These are phyloP conservation scores for Candida odintsovae DNA, from an alignment of 805 yeast genomes.

Conservation along the genomic window DNA sequence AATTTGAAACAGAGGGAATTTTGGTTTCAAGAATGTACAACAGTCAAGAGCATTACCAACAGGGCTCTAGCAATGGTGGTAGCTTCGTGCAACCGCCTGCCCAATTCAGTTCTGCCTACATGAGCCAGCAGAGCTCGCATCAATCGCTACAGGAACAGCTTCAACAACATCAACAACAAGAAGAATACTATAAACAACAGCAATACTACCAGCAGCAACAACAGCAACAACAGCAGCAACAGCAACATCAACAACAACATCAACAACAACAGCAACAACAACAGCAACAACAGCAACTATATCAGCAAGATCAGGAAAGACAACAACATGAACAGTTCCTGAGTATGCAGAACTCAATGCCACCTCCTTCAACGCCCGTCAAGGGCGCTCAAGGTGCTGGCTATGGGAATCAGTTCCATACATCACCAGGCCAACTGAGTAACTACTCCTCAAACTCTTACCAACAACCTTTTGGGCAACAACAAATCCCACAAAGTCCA, in stretches of 20 bases:
- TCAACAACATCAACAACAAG: conserved; percentile 28
- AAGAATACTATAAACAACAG: conserved; percentile 27
- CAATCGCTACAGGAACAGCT: conserved; percentile 34
- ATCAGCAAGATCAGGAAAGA: conserved; percentile 20
- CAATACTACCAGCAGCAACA: conserved; percentile 27
- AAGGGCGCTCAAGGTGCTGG: conserved; percentile 16
- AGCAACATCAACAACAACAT: conserved; percentile 15
- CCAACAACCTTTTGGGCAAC: conserved; percentile 11
- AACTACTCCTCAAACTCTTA: conserved; percentile 8
- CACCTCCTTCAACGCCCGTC: conserved; percentile 22
- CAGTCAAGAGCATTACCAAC: conserved; percentile 6
- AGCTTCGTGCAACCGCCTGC: conserved; percentile 29
- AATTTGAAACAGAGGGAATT: conserved; percentile 1
- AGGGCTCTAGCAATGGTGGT: conserved; percentile 13
- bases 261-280: conserved; percentile 16
- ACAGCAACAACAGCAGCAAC: conserved; percentile 22
- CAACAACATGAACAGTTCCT: conserved; percentile 21
- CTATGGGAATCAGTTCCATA: conserved; percentile 11
- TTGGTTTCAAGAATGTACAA: not conserved
- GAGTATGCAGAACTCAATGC: conserved; percentile 24
- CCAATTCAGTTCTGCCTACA: conserved; percentile 29
- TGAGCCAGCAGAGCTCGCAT: conserved; percentile 34
- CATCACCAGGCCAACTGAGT: conserved; percentile 22
- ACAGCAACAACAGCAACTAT: conserved; percentile 19
- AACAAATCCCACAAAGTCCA: conserved; percentile 22